Percentiles rank a stretch among this genome's conserved stretches.
Evolutionary conservation across 2,329 filamentous ascomycete genomes (phyloP).

Genomic region (Dendryphion nanum): DNA sequence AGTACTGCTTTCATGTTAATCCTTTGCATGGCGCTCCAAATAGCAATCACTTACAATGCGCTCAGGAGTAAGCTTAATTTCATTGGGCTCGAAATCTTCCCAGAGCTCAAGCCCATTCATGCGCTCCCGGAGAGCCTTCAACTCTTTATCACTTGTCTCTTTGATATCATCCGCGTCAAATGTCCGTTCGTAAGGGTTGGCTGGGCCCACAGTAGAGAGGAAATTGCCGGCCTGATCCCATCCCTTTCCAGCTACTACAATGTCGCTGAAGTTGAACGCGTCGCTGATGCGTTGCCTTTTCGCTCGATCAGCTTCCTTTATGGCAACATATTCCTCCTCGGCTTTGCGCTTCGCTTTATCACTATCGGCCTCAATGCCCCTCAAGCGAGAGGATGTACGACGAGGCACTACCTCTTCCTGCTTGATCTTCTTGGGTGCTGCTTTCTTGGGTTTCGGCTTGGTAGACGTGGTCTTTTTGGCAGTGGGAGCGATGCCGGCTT

Average conservation of each 20-base stretch:
- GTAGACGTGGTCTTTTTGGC: conserved; percentile 50
- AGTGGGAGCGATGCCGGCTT: conserved; percentile 65
- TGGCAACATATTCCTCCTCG: conserved; percentile 60
- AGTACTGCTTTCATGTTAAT: conserved; percentile 54
- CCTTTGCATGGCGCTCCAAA: not conserved
- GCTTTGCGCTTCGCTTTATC: conserved; percentile 68
- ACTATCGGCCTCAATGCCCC: conserved; percentile 64
- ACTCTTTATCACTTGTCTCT: conserved; percentile 71
- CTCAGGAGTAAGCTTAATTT: conserved; percentile 89
- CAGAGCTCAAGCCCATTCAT: conserved; percentile 80
- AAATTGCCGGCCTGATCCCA: conserved; percentile 69
- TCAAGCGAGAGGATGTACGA: conserved; percentile 61
- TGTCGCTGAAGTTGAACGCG: conserved; percentile 70
- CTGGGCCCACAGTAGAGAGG: conserved; percentile 65
- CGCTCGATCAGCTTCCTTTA: conserved; percentile 56
- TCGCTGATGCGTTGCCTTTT: conserved; percentile 66
- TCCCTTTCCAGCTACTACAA: conserved; percentile 75
- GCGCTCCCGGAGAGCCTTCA: conserved; percentile 70
- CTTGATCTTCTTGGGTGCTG: conserved; percentile 54
- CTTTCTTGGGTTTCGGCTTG: conserved; percentile 44
- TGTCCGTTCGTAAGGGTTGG: conserved; percentile 77
- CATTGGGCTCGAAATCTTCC: conserved; percentile 76
- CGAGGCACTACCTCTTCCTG: conserved; percentile 55
- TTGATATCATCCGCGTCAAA: conserved; percentile 83
- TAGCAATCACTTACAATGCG: conserved; percentile 52